Conservation (phyloP, 2,329 filamentous ascomycete species). For the Incumbomyces lentus region DNA sequence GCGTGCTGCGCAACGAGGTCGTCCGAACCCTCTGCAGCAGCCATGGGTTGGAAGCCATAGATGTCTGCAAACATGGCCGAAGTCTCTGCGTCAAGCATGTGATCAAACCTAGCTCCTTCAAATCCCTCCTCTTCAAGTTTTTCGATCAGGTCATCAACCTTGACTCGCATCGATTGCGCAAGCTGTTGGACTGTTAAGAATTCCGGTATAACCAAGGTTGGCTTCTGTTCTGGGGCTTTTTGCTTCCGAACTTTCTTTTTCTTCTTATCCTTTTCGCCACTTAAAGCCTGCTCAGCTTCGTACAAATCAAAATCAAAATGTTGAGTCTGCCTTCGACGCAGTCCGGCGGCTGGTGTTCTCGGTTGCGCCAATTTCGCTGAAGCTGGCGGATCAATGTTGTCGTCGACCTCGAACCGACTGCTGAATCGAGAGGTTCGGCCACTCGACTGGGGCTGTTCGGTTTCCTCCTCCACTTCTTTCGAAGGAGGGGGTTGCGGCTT, state of each 20-base stretch:
- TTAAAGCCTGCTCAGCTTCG: conserved; percentile 15
- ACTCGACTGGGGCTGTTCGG: neutral
- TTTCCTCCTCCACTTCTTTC: neutral
- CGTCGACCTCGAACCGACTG: conserved; percentile 13
- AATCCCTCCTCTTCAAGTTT: conserved; percentile 83
- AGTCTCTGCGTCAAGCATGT: conserved; percentile 81
- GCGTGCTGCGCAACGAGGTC: conserved; percentile 64
- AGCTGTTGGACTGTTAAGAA: conserved; percentile 83
- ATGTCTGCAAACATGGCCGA: conserved; percentile 84
- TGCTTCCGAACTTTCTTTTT: conserved; percentile 34
- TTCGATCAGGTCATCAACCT: conserved; percentile 57
- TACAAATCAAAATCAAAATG: conserved; percentile 4
- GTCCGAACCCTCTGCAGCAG: conserved; percentile 51
- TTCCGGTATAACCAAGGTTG: conserved; percentile 69
- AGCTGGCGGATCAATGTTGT: conserved; percentile 29
- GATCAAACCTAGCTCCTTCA: conserved; percentile 69
- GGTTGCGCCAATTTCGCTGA: conserved; percentile 19
- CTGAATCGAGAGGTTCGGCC: neutral
- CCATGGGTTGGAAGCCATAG: conserved; percentile 79
- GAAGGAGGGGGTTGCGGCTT: neutral
- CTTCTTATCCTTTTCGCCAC: conserved; percentile 27
- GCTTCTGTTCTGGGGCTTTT: conserved; percentile 32
- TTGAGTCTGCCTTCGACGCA: neutral
- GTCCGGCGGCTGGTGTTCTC: neutral
- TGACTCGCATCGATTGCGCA: conserved; percentile 62